These are phyloP conservation scores for Elsinoe arachidis DNA, from an alignment of 2,329 filamentous ascomycete genomes.

Conservation along the genomic window DNA sequence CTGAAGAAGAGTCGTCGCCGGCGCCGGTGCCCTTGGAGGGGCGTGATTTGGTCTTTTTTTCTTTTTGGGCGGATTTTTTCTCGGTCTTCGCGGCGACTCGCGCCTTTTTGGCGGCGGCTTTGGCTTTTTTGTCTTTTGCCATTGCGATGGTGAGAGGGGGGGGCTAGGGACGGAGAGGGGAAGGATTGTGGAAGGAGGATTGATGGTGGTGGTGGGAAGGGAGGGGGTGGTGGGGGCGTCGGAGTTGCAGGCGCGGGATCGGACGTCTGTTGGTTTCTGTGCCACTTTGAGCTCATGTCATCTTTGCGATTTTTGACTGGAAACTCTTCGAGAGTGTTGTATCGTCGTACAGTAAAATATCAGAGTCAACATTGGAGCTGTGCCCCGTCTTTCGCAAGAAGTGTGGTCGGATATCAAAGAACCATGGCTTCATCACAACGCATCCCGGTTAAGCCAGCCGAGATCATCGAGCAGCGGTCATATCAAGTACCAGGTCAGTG, in stretches of 20 bases:
- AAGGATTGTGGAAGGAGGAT: neutral
- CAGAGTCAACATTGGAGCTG: neutral
- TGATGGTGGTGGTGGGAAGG: neutral
- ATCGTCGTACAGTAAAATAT: neutral
- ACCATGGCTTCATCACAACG: slow-evolving; percentile 7
- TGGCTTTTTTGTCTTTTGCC: slow-evolving; percentile 51
- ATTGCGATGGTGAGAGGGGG: slow-evolving; percentile 19
- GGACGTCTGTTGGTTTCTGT: neutral
- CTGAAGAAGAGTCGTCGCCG: slow-evolving; percentile 72
- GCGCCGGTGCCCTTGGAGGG: slow-evolving; percentile 46
- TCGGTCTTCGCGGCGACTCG: slow-evolving; percentile 42
- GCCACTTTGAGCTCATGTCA: neutral
- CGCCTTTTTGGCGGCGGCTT: slow-evolving; percentile 39
- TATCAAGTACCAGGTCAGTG: slow-evolving; percentile 36
- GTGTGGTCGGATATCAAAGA: neutral
- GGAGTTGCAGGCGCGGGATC: neutral
- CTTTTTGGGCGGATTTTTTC: slow-evolving; percentile 62
- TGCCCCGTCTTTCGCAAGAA: no score
- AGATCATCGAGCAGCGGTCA: slow-evolving; percentile 38
- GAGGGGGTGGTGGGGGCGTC: neutral
- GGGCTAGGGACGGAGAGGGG: neutral
- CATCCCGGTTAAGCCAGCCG: slow-evolving; percentile 33
- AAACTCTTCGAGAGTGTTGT: neutral
- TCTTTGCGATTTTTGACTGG: neutral
- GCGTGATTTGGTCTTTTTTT: slow-evolving; percentile 79